Evolutionary conservation across 805 yeast genomes (phyloP).

Genomic region (Candida railenensis): DNA sequence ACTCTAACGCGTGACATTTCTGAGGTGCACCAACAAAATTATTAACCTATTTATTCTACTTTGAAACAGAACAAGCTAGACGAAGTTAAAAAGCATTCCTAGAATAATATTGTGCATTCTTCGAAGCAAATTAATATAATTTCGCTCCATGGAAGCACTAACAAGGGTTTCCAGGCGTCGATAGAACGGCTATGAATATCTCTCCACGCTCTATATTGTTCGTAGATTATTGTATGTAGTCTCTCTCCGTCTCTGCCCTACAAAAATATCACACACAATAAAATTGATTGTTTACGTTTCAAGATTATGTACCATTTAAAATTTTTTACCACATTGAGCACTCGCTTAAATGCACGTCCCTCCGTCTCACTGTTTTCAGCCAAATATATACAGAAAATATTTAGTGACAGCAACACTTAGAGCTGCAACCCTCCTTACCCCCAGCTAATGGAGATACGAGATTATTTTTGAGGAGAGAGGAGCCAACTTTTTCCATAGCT

Average conservation of each 20-base stretch:
- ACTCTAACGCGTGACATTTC: background rate
- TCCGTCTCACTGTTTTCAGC: background rate
- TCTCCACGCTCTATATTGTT: too few relatives aligned
- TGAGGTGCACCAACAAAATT: background rate
- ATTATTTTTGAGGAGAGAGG: background rate
- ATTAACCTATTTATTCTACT: background rate
- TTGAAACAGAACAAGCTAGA: too few relatives aligned
- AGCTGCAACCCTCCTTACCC: background rate
- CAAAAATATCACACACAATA: background rate
- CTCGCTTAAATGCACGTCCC: background rate
- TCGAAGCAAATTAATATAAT: too few relatives aligned
- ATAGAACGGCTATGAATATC: too few relatives aligned
- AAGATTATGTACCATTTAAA: background rate
- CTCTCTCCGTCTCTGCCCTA: too few relatives aligned
- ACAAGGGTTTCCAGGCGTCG: too few relatives aligned
- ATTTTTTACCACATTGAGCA: background rate
- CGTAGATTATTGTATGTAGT: too few relatives aligned
- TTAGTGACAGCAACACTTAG: background rate
- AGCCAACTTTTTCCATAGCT: background rate
- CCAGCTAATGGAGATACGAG: too few relatives aligned
- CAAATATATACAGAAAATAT: too few relatives aligned
- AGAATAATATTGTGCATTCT: too few relatives aligned
- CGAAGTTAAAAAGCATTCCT: too few relatives aligned
- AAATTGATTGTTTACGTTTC: background rate
- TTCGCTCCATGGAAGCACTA: too few relatives aligned